Evolutionary conservation across 805 yeast genomes (phyloP).

Genomic region (Candida ficus): DNA sequence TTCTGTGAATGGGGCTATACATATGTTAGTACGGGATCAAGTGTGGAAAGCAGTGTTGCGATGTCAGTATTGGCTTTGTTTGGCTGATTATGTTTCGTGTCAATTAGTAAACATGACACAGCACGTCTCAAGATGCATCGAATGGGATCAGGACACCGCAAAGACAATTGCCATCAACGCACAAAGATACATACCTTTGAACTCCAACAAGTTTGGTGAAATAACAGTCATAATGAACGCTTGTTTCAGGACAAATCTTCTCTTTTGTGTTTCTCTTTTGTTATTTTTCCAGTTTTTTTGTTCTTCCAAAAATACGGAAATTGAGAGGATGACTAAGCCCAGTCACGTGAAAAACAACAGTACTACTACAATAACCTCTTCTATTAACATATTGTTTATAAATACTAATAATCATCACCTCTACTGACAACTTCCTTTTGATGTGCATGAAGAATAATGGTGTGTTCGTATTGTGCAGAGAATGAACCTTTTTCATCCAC

Average conservation of each 20-base stretch:
- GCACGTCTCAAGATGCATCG: neutral
- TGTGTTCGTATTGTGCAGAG: constrained; percentile 97
- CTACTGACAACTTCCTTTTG: constrained; percentile 91
- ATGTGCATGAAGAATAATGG: constrained; percentile 83
- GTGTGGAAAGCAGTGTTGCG: too few relatives aligned
- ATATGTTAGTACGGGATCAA: constrained; percentile 2
- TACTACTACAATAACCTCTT: neutral
- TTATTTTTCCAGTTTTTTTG: neutral
- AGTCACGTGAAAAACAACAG: constrained; percentile 1
- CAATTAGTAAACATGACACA: neutral
- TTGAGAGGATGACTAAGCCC: constrained; percentile 1
- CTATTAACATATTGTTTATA: neutral
- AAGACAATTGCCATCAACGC: neutral
- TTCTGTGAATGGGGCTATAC: constrained; percentile 66
- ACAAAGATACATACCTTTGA: constrained; percentile 55
- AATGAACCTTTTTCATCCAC: constrained; percentile 78
- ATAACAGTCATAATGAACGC: constrained; percentile 51
- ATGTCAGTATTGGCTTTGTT: neutral
- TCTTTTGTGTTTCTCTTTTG: constrained; percentile 1
- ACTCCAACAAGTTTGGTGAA: constrained; percentile 67
- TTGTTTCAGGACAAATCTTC: constrained; percentile 20
- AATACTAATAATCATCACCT: constrained; percentile 79
- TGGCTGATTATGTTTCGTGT: neutral
- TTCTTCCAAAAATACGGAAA: neutral
- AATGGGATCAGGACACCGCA: neutral